These are phyloP conservation scores for Tympanopsis confertula DNA, from an alignment of 2,329 filamentous ascomycete genomes.

Conservation along the genomic window DNA sequence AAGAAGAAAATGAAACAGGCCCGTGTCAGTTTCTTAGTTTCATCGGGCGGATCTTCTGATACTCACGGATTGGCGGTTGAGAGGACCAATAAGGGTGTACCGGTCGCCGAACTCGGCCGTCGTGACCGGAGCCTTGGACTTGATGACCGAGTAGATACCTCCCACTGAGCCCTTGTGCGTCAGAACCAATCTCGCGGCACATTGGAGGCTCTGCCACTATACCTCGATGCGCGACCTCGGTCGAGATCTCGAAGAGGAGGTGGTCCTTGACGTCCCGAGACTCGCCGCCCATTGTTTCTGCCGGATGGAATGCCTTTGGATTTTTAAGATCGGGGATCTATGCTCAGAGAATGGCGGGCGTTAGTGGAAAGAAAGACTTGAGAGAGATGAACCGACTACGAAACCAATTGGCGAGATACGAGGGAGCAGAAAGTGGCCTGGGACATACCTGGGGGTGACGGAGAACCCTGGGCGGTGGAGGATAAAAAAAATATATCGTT, in stretches of 20 bases:
- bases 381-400: no score
- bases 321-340: no score
- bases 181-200: constrained; percentile 4
- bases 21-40: no score
- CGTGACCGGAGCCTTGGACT: constrained; percentile 95
- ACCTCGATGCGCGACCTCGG: constrained; percentile 95
- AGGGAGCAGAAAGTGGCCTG: no score
- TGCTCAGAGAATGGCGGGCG: no score
- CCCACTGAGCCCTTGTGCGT: constrained; percentile 48
- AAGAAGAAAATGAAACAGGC: neutral
- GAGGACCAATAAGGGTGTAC: constrained; percentile 88
- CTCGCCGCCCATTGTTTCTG: constrained; percentile 2
- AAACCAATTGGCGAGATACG: no score
- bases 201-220: constrained; percentile 9
- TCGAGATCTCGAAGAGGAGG: constrained; percentile 90
- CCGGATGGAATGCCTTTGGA: neutral
- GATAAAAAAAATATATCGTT: no score
- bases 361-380: no score
- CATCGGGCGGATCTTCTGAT: constrained; percentile 2
- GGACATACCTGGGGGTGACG: no score
- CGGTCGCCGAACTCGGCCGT: constrained; percentile 96
- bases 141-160: constrained; percentile 97
- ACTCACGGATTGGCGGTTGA: constrained; percentile 79
- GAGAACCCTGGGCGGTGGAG: no score
- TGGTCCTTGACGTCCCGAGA: constrained; percentile 79